Evolutionary conservation across 352 stramenopile genomes (phyloP).

Genomic region (Thalassiosira delicatula): DNA sequence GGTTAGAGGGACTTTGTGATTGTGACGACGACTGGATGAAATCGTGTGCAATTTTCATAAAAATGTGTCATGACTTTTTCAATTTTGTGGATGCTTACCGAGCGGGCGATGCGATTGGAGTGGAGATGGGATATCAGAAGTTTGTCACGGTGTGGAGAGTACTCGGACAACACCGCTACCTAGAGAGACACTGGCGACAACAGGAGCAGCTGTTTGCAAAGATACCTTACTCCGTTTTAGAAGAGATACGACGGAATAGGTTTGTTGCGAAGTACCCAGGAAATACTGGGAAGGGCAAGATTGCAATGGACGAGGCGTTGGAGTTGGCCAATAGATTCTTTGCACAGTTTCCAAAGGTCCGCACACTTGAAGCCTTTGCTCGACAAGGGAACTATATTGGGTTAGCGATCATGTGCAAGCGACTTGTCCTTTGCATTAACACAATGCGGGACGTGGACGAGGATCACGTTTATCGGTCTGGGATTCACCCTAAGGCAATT

Average conservation of each 20-base stretch:
- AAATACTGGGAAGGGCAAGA: neutral
- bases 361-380: slow-evolving; percentile 14
- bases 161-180: slow-evolving; percentile 10
- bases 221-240: neutral
- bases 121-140: slow-evolving; percentile 22
- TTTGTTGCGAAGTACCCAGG: slow-evolving; percentile 8
- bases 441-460: neutral
- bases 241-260: neutral
- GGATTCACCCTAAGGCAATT: neutral
- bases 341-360: slow-evolving; percentile 9
- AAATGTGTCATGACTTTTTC: slow-evolving; percentile 18
- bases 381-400: slow-evolving; percentile 13
- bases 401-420: slow-evolving; percentile 13
- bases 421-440: neutral
- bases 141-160: slow-evolving; percentile 20
- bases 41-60: neutral
- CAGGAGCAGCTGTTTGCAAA: slow-evolving; percentile 12
- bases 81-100: slow-evolving; percentile 19
- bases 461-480: neutral
- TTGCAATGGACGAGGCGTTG: slow-evolving; percentile 19
- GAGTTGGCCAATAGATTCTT: slow-evolving; percentile 18
- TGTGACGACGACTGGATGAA: slow-evolving; percentile 5
- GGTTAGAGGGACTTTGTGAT: neutral
- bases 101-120: slow-evolving; percentile 1
- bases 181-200: slow-evolving; percentile 20